A percentile compares a stretch with the other conserved stretches of the same genome.
Conservation (phyloP, 345 rosid species). For the Lepidium aucheri region DNA sequence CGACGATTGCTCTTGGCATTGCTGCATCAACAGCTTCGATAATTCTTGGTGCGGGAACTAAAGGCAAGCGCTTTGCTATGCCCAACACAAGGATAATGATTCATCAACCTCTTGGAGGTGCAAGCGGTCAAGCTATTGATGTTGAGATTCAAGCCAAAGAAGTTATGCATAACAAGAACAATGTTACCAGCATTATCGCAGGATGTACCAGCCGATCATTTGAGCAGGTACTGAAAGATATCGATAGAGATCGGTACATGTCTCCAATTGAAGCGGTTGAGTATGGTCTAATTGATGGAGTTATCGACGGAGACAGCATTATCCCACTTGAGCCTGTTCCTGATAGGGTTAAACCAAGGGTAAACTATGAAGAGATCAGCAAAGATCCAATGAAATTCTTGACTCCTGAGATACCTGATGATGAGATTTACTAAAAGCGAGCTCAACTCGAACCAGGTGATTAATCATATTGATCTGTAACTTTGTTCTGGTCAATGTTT, state of each 20-base stretch:
- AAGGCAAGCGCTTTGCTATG: conserved; percentile 95
- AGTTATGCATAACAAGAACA: conserved; percentile 81
- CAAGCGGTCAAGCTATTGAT: conserved; percentile 77
- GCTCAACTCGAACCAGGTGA: conserved; percentile 29
- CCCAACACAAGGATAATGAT: conserved; percentile 93
- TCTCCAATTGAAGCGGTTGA: conserved; percentile 93
- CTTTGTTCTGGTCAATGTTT: neutral
- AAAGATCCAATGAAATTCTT: conserved; percentile 78
- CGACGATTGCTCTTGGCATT: conserved; percentile 79
- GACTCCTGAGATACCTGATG: conserved; percentile 86
- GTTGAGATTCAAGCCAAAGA: conserved; percentile 88
- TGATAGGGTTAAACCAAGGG: conserved; percentile 54
- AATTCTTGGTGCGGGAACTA: conserved; percentile 88
- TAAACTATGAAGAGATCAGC: conserved; percentile 48
- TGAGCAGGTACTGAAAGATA: conserved; percentile 73
- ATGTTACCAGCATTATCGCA: conserved; percentile 58
- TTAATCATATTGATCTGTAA: neutral
- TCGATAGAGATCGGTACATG: conserved; percentile 84
- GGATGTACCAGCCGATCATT: conserved; percentile 63
- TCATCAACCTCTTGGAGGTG: conserved; percentile 92
- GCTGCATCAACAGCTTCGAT: conserved; percentile 89
- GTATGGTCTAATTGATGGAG: conserved; percentile 91
- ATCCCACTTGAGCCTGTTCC: conserved; percentile 81
- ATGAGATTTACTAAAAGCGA: conserved; percentile 60
- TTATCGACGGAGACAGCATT: conserved; percentile 77